phyloP scores from a whole-genome alignment of 2,329 filamentous ascomycete species.

The Chrysoporthe deuterocubensis region DNA sequence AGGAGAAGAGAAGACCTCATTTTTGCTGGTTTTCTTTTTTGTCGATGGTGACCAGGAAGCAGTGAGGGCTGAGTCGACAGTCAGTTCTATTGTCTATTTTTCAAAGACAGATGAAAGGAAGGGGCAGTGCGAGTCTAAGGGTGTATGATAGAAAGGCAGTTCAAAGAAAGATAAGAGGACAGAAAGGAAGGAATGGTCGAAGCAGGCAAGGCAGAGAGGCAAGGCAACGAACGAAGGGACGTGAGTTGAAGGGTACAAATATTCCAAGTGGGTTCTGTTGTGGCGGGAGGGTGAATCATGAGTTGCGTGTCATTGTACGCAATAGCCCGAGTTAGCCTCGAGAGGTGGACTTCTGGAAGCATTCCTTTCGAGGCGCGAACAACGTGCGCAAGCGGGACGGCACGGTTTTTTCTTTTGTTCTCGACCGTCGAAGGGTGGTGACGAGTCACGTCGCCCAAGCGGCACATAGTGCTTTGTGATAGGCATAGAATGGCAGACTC shows the following conservation, averaged over 20 bases:
- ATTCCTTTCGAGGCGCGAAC: conserved; percentile 8
- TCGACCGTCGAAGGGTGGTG: neutral
- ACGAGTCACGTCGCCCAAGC: neutral
- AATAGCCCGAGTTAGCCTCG: neutral
- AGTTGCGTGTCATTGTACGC: conserved; percentile 13
- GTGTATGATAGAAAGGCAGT: neutral
- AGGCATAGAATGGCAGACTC: neutral
- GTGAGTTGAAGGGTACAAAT: neutral
- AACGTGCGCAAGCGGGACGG: neutral
- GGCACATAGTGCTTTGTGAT: neutral
- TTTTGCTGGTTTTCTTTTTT: conserved; percentile 34
- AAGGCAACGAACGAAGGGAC: conserved; percentile 12
- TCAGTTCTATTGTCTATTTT: conserved; percentile 12
- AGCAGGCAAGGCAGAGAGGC: neutral
- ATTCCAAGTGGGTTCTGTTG: conserved; percentile 6
- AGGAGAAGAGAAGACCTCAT: conserved; percentile 56
- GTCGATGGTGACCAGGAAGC: conserved; percentile 24
- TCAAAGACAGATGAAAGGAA: neutral
- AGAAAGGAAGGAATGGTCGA: neutral
- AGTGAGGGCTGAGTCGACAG: conserved; percentile 11
- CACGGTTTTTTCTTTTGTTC: conserved; percentile 3
- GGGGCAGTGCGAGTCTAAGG: neutral
- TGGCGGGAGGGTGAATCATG: conserved; percentile 19
- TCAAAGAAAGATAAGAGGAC: neutral
- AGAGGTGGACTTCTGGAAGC: conserved; percentile 5